phyloP scores from a whole-genome alignment of 2,329 filamentous ascomycete species.

The Grosmannia penicillata region DNA sequence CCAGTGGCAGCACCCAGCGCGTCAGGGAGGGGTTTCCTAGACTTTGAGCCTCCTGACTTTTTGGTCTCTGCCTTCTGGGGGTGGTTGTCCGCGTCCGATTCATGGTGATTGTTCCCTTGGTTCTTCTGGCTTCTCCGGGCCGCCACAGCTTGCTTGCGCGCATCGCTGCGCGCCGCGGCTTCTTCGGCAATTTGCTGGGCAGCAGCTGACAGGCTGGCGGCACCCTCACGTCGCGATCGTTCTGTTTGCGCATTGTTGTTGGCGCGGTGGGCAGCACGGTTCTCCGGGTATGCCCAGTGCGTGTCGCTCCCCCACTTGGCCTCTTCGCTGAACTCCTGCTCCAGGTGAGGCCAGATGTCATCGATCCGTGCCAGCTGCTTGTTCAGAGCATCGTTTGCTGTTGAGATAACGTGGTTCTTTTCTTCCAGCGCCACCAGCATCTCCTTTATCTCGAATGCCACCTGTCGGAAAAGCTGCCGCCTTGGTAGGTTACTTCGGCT shows the following conservation, averaged over 20 bases:
- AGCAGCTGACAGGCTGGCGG: conserved; percentile 61
- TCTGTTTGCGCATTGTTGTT: conserved; percentile 49
- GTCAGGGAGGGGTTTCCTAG: conserved; percentile 32
- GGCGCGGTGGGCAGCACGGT: conserved; percentile 46
- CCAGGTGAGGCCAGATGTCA: conserved; percentile 73
- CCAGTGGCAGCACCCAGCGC: conserved; percentile 9
- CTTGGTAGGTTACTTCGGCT: conserved; percentile 46
- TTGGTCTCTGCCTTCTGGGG: conserved; percentile 41
- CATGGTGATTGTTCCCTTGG: conserved; percentile 23
- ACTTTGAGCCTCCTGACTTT: conserved; percentile 46
- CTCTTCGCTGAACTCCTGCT: conserved; percentile 84
- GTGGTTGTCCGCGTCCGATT: conserved; percentile 68
- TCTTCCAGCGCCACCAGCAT: conserved; percentile 88
- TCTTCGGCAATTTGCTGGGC: conserved; percentile 69
- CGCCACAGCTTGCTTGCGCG: conserved; percentile 65
- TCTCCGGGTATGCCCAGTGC: conserved; percentile 92
- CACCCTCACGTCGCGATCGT: conserved; percentile 63
- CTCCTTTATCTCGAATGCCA: conserved; percentile 64
- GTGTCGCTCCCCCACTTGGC: conserved; percentile 80
- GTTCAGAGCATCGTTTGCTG: conserved; percentile 77
- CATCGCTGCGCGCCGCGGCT: conserved; percentile 69
- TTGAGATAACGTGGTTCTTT: conserved; percentile 92
- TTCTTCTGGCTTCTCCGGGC: conserved; percentile 57
- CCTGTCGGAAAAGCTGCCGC: conserved; percentile 62
- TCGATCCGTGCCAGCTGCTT: conserved; percentile 76